phyloP scores from a whole-genome alignment of 176 grass and related monocot genomes.

The Panicum miliaceum region DNA sequence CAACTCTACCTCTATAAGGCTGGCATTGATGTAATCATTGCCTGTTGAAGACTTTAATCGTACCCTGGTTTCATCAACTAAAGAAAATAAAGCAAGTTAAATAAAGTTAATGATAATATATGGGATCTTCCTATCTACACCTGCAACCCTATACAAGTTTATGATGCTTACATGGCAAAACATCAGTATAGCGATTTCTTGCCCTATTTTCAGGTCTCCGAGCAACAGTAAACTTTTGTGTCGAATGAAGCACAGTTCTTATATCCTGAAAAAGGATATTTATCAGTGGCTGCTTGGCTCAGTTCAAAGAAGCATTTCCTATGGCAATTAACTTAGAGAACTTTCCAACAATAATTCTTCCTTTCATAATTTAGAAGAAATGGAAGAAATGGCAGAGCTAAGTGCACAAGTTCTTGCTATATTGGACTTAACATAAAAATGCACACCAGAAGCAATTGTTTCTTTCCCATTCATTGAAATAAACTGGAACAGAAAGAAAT shows the following conservation, averaged over 20 bases:
- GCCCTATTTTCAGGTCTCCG: conserved; percentile 53
- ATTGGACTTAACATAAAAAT: neutral
- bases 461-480: neutral
- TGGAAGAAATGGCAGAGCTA: neutral
- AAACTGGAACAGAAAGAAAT: neutral
- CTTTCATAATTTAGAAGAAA: conserved; percentile 2
- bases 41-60: conserved; percentile 37
- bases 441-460: neutral
- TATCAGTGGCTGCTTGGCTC: neutral
- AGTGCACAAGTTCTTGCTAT: neutral
- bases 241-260: neutral
- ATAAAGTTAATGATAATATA: conserved; percentile 6
- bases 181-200: conserved; percentile 89
- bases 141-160: conserved; percentile 29
- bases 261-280: conserved; percentile 25
- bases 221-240: conserved; percentile 47
- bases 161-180: conserved; percentile 73
- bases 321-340: neutral
- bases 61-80: conserved; percentile 73
- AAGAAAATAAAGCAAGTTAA: conserved; percentile 14
- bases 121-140: neutral
- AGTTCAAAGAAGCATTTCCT: neutral
- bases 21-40: conserved; percentile 90
- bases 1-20: conserved; percentile 68
- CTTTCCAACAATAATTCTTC: neutral